A percentile compares a stretch with the other conserved stretches of the same genome.
These are phyloP conservation scores for Colletotrichum siamense DNA, from an alignment of 2,329 filamentous ascomycete species.

Conservation along the genomic window DNA sequence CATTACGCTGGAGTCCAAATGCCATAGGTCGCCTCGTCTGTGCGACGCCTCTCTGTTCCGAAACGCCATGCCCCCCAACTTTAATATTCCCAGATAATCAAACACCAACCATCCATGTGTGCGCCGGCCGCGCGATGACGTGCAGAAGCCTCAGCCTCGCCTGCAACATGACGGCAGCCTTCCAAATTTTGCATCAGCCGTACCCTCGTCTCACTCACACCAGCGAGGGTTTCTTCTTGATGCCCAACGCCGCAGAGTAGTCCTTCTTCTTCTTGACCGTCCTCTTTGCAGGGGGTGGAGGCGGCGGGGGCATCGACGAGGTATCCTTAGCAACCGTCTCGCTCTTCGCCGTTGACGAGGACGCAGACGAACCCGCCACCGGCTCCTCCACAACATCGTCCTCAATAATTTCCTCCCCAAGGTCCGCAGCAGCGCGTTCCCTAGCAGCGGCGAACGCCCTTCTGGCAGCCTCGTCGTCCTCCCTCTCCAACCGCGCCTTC, in stretches of 20 bases:
- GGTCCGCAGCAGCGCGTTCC: conserved; percentile 51
- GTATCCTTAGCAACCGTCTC: conserved; percentile 34
- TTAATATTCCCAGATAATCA: neutral
- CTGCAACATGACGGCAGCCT: neutral
- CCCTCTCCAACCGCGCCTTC: conserved; percentile 70
- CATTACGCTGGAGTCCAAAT: neutral
- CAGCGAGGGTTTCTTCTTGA: conserved; percentile 80
- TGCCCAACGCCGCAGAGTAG: conserved; percentile 74
- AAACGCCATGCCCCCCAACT: neutral
- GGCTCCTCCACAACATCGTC: conserved; percentile 25
- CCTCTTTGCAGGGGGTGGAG: conserved; percentile 74
- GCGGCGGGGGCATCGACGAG: conserved; percentile 33
- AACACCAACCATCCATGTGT: neutral
- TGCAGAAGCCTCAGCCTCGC: neutral
- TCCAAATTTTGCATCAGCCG: neutral
- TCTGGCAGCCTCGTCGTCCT: conserved; percentile 83
- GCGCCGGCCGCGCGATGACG: neutral
- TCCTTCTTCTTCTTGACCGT: conserved; percentile 89
- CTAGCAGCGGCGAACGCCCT: conserved; percentile 75
- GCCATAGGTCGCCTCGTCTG: neutral
- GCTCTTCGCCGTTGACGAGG: conserved; percentile 23
- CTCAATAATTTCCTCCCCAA: conserved; percentile 54
- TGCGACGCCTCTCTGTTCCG: neutral
- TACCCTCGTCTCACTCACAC: conserved; percentile 41
- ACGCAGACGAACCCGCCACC: conserved; percentile 1